Evolutionary conservation across 805 yeast species (phyloP).

Genomic region (Sugiyamaella qingdaonensis): DNA sequence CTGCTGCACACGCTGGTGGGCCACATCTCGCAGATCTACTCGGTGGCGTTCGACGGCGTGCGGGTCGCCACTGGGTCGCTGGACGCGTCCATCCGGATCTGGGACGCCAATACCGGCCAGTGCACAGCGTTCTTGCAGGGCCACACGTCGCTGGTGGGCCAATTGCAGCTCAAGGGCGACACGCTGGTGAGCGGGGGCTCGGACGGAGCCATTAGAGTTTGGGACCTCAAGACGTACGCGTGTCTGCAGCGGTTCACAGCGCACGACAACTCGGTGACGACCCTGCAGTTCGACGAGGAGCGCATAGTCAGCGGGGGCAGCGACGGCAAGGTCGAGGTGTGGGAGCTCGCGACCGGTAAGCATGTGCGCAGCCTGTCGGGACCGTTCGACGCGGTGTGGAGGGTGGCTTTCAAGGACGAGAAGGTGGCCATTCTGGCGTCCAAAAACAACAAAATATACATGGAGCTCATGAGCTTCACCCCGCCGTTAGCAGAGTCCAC

Average conservation of each 20-base stretch:
- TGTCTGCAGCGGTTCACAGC: conserved; percentile 63
- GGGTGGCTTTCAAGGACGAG: conserved; percentile 38
- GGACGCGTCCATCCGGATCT: conserved; percentile 89
- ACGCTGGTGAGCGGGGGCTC: conserved; percentile 81
- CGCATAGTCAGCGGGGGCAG: conserved; percentile 41
- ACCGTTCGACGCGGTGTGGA: conserved; percentile 39
- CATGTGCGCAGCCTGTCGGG: conserved; percentile 35
- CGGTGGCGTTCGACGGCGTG: conserved; percentile 89
- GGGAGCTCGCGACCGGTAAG: conserved; percentile 38
- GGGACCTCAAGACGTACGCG: conserved; percentile 74
- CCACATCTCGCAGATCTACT: conserved; percentile 82
- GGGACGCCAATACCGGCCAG: conserved; percentile 89
- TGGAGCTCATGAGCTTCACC: conserved; percentile 37
- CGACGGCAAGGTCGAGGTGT: conserved; percentile 40
- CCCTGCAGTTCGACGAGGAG: conserved; percentile 38
- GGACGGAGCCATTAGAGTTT: conserved; percentile 75
- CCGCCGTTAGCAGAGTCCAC: conserved; percentile 17
- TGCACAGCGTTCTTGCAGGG: conserved; percentile 71
- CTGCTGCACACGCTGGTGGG: conserved; percentile 88
- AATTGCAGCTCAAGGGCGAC: conserved; percentile 66
- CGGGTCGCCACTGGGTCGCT: conserved; percentile 92
- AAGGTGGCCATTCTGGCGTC: conserved; percentile 37
- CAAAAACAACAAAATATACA: conserved; percentile 26
- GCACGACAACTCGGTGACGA: conserved; percentile 41
- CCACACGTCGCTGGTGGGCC: conserved; percentile 92